Conservation (phyloP, 208 protist genomes). For the Naegleria lovaniensis region DNA sequence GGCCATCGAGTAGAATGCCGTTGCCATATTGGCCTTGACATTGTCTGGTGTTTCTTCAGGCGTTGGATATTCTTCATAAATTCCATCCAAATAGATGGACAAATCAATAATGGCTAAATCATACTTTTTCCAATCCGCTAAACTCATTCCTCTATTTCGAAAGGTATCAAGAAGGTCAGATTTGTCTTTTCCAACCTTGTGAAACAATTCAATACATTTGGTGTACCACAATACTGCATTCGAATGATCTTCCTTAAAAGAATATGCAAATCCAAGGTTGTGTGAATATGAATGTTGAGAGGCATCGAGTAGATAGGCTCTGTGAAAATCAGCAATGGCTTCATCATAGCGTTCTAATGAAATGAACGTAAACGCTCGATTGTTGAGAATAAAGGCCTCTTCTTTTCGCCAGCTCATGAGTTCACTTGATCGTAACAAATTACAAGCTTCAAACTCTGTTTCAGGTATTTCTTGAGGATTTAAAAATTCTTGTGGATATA, state of each 20-base stretch:
- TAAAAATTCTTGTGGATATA: too few relatives aligned
- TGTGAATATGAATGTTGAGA: neutral
- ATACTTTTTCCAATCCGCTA: neutral
- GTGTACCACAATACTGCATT: neutral
- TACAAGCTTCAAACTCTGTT: neutral
- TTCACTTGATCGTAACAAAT: neutral
- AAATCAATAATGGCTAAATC: neutral
- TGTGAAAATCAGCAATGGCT: neutral
- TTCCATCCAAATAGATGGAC: neutral
- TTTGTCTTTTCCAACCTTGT: neutral
- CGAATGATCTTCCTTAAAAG: neutral
- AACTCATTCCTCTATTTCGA: neutral
- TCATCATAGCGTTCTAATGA: neutral
- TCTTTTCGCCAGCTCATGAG: neutral
- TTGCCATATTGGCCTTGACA: neutral
- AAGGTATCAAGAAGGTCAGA: neutral
- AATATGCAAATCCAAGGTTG: neutral
- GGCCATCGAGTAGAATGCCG: neutral
- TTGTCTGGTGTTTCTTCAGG: neutral
- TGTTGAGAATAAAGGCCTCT: neutral
- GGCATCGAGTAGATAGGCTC: neutral
- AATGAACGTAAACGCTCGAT: neutral
- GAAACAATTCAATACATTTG: neutral
- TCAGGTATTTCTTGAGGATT: too few relatives aligned
- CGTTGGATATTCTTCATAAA: neutral